Base-by-base conservation (phyloP, 1,284 basidiomycete genomes). In the Tilletia caries region DNA sequence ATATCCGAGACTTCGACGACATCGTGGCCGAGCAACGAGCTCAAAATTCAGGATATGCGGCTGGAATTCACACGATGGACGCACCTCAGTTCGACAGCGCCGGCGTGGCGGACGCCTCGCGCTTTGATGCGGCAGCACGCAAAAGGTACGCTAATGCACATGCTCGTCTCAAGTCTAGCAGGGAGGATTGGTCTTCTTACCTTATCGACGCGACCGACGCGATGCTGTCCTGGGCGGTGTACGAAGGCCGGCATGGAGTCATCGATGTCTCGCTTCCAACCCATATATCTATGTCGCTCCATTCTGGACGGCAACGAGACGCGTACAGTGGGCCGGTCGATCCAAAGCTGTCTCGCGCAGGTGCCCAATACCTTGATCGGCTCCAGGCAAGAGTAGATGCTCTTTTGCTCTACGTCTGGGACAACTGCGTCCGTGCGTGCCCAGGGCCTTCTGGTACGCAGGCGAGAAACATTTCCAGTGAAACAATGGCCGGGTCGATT, bases 121-220 rank as follows among this genome's bases (percentile, higher is more conserved):
- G n/a, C n/a, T n/a, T n/a, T 20, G 48, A 50, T 27, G 48, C 20
- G 48, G 25, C n/a, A 8, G 25, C 48, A 8, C 48, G 48, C 20
- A n/a, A 27, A n/a, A 8, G 25, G 41, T 27, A 23, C 27, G 37
- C 44, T n/a, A n/a, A 34, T n/a, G 65, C 29, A 20, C 18, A 50
- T 37, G 32, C 37, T 27, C 32, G 29, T 66, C 34, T 33, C 12
- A 50, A 33, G 15, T 48, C 52, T 8, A 66, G 41, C 32, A 23
- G 46, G 20, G 34, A 66, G 23, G 65, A 66, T n/a, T 48, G 52
- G 52, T 66, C 52, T 32, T 43, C 33, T 32, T 66, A 66, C 18
- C 46, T 66, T 5, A 41, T 66, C 32, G 65, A 66, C 52, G n/a
- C 41, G 15, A 66, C 46, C n/a, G 34, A 54, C n/a, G 29, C 32